A percentile compares a stretch with the other conserved stretches of the same genome.
Evolutionary conservation across 1,284 basidiomycete genomes (phyloP).

Genomic region (Apiotrichum sp.): DNA sequence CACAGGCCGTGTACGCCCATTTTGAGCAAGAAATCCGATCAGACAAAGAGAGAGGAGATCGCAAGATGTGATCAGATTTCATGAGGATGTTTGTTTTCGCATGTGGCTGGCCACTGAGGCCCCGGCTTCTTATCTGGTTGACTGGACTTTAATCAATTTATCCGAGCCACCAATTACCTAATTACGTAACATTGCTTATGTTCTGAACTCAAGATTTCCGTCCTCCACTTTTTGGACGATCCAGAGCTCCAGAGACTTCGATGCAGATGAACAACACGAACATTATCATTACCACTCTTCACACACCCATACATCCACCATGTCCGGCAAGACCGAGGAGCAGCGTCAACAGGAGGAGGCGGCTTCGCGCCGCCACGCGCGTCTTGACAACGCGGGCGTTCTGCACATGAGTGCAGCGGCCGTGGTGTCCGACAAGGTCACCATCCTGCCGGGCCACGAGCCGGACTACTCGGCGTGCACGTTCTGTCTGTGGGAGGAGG

Average conservation of each 20-base stretch:
- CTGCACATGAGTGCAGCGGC: constrained; percentile 34
- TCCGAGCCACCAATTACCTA: too few relatives aligned
- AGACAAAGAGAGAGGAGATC: too few relatives aligned
- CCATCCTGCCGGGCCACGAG: constrained; percentile 59
- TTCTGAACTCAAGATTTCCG: not conserved
- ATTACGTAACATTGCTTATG: too few relatives aligned
- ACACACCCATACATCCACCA: not conserved
- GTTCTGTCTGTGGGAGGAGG: constrained; percentile 86
- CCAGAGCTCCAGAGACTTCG: too few relatives aligned
- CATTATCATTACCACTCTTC: not conserved
- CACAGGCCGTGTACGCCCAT: constrained; percentile 49
- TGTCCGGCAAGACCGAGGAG: constrained; percentile 8
- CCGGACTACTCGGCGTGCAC: constrained; percentile 83
- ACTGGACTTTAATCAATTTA: too few relatives aligned
- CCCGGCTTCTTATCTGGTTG: too few relatives aligned
- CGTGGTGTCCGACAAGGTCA: constrained; percentile 39
- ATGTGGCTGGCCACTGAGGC: too few relatives aligned
- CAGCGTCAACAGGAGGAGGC: constrained; percentile 16
- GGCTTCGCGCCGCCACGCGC: constrained; percentile 18
- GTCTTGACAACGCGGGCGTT: constrained; percentile 38
- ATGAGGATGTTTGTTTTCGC: not conserved
- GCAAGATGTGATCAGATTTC: not conserved
- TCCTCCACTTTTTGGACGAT: too few relatives aligned
- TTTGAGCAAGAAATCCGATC: too few relatives aligned
- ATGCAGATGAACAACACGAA: too few relatives aligned